Conservation (phyloP, 805 yeast species). For the Saccharomyces paradoxus region DNA sequence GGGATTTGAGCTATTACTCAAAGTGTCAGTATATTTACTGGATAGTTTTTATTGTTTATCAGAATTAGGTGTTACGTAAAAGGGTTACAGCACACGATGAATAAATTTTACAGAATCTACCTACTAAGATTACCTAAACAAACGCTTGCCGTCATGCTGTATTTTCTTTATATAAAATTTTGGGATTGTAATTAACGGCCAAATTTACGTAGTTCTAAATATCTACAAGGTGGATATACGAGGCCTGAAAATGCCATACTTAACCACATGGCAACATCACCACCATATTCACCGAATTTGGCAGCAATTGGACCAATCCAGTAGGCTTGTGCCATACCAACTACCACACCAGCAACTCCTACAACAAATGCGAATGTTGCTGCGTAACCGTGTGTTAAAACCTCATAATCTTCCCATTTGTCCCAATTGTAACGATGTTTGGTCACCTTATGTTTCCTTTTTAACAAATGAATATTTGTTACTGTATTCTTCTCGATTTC, state of each 20-base stretch:
- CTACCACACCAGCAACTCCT: constrained; percentile 75
- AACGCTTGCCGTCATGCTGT: neutral
- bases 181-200: constrained; percentile 31
- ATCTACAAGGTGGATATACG: constrained; percentile 58
- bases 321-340: constrained; percentile 85
- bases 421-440: constrained; percentile 58
- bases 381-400: constrained; percentile 64
- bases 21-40: neutral
- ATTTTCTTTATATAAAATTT: neutral
- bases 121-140: neutral
- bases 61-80: neutral
- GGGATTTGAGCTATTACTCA: neutral
- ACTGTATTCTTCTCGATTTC: constrained; percentile 10
- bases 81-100: no score
- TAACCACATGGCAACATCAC: constrained; percentile 78
- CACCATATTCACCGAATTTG: constrained; percentile 57
- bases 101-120: no score
- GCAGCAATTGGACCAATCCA: constrained; percentile 71
- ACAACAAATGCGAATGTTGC: constrained; percentile 54
- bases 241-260: constrained; percentile 63
- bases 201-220: constrained; percentile 50
- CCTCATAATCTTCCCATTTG: constrained; percentile 56
- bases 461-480: constrained; percentile 13
- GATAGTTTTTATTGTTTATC: neutral
- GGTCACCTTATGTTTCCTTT: constrained; percentile 11